Evolutionary conservation across 805 yeast species (phyloP).

Genomic region (Ogataea methanolica): DNA sequence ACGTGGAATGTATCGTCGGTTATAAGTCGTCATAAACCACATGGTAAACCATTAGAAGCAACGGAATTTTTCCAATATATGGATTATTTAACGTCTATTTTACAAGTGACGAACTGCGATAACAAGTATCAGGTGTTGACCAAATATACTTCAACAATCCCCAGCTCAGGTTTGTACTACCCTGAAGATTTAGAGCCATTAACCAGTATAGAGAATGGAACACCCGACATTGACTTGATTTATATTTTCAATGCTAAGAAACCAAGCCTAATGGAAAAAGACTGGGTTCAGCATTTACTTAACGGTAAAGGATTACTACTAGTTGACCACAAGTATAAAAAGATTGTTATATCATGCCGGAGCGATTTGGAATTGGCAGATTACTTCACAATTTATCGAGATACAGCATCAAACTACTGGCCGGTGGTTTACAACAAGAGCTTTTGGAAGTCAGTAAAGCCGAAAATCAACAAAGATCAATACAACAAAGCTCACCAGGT

Average conservation of each 20-base stretch:
- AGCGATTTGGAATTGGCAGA: conserved; percentile 17
- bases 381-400: conserved; percentile 16
- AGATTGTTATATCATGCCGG: conserved; percentile 14
- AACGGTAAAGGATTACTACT: conserved; percentile 15
- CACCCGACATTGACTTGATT: conserved; percentile 8
- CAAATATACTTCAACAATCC: neutral
- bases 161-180: conserved; percentile 1
- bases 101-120: conserved; percentile 18
- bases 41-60: conserved; percentile 8
- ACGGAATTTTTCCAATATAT: conserved; percentile 7
- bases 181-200: conserved; percentile 9
- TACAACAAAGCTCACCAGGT: conserved; percentile 4
- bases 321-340: conserved; percentile 14
- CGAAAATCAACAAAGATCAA: conserved; percentile 2
- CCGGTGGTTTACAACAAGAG: conserved; percentile 14
- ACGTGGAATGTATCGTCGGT: conserved; percentile 14
- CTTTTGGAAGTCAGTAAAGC: conserved; percentile 12
- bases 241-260: conserved; percentile 10
- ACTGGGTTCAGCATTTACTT: conserved; percentile 15
- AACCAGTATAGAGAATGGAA: conserved; percentile 11
- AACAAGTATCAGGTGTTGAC: conserved; percentile 14
- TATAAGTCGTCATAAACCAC: conserved; percentile 16
- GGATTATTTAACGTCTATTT: conserved; percentile 14
- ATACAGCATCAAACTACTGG: conserved; percentile 13
- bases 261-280: conserved; percentile 10